Base-by-base conservation (phyloP, 345 rosid species). In the Populus nigra region DNA sequence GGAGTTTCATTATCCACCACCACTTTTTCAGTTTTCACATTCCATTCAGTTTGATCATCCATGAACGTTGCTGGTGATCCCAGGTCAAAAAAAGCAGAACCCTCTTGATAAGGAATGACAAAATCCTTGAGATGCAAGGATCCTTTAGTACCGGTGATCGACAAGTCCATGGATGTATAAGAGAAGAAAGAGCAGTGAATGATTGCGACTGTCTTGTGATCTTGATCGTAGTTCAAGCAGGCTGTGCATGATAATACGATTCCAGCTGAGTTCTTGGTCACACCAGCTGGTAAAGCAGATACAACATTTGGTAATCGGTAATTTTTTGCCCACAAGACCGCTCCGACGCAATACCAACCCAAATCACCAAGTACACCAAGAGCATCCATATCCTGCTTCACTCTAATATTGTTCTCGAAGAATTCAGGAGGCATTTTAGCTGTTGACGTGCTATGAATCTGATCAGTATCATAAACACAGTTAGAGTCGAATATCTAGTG, bases 131-230 rank as follows among this genome's bases (percentile, higher is more conserved):
- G 78, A 47, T 85, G 84, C 59, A 90, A 7, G 5, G 90, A 85
- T 22, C 94, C 93, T 12, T 78, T 73, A 8, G 88, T 75, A 18
- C 91, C 93, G 15, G 85, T 27, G 62, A 88, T 59, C 11, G 81
- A 77, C 66, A 93, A 69, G 66, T 93, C 92, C 75, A 87, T 89
- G 4, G 90, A 81, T 5, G 84, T 18, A 43, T 77, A 3, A 4
- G 93, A 86, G 1, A 90, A 84, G 76, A 90, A 91, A 18, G 94
- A 91, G 86, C 93, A 89, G 72, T 90, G 96, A 53, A 90, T 73
- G 5, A 78, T 81, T 8, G 90, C 91, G 0, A 76, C 67, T 43
- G 86, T 86, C 12, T 71, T 72, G 9, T 50, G 33, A 1, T 69
- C 33, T 71, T 77, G 47, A 50, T 83, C 83, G 39, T 86, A 93